These are phyloP conservation scores for Didymella segeticola DNA, from an alignment of 2,329 filamentous ascomycete species.

Conservation along the genomic window DNA sequence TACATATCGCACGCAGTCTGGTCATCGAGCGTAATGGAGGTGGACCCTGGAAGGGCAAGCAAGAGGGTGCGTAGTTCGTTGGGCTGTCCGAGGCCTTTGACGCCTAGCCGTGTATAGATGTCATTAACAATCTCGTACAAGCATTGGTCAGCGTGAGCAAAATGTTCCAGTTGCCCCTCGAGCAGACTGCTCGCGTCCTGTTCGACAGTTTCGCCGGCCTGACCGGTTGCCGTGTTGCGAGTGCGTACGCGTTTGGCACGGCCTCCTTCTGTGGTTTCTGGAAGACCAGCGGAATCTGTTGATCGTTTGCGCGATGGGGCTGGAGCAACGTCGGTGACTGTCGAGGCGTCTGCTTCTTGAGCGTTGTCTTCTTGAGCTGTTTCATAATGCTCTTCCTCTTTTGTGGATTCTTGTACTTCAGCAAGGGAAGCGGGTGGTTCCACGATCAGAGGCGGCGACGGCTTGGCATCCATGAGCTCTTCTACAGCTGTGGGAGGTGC, in stretches of 20 bases:
- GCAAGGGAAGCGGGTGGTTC: background rate
- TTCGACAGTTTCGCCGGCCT: conserved; percentile 53
- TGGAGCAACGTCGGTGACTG: conserved; percentile 43
- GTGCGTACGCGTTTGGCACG: conserved; percentile 68
- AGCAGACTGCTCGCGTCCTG: conserved; percentile 63
- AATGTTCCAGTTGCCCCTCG: conserved; percentile 61
- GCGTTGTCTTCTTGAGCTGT: conserved; percentile 29
- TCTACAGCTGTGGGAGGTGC: conserved; percentile 9
- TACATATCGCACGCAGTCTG: conserved; percentile 54
- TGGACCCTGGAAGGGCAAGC: conserved; percentile 19
- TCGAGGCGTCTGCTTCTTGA: conserved; percentile 20
- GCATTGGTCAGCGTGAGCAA: conserved; percentile 63
- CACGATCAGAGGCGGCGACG: conserved; percentile 6
- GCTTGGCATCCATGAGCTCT: background rate
- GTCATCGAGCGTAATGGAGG: conserved; percentile 29
- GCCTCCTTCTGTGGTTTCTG: conserved; percentile 63
- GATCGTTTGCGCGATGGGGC: conserved; percentile 64
- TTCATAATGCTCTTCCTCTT: too few relatives aligned
- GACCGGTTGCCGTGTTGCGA: conserved; percentile 62
- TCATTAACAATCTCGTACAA: conserved; percentile 62
- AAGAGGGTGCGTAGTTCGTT: conserved; percentile 45
- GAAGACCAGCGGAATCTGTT: conserved; percentile 64
- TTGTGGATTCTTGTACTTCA: background rate
- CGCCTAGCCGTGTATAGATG: conserved; percentile 59
- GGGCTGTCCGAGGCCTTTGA: conserved; percentile 55